Base-by-base conservation (phyloP, 805 yeast genomes). In the Myxozyma geophila region DNA sequence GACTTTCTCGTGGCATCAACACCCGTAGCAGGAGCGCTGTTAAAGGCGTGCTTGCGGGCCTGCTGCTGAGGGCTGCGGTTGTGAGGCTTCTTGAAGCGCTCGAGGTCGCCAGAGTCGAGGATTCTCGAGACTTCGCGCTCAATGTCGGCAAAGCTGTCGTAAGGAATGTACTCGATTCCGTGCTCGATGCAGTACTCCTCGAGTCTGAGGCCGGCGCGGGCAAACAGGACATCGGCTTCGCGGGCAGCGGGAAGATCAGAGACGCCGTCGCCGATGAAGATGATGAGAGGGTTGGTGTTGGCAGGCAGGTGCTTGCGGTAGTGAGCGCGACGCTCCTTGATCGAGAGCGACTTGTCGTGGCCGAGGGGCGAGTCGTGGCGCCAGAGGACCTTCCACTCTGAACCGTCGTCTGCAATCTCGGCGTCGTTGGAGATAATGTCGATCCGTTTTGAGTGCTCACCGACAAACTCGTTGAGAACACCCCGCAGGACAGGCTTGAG, bases 241-340 rank as follows among this genome's bases (percentile, higher is more conserved):
- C 76, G 70, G 4, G 82, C 82, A 12, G 81, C 82, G 9, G 82
- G 79, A 37, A 79, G 71, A 59, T 79, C 82, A n/a, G 80, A 79
- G 36, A 84, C 81, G 5, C 89, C 89, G 46, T 84, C 82, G 9
- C 88, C 88, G 63, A 85, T 77, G 39, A 85, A 84, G 12, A 75
- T 75, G 36, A 85, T 71, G 59, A 82, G 74, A 0, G 87, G 87
- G 37, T 55, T 33, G 28, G 59, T 57, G 50, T 60, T 62, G 41
- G 62, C 69, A 5, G 70, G 71, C 8, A 64, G 64, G 21, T 63
- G 67, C 56, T 66, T 66, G 47, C 67, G 59, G 54, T 64, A 62
- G 28, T 58, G 65, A 7, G 59, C 55, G 37, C 75, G 70, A 73
- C 77, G 78, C 64, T 79, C 81, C 60, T 73, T 70, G 63, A 79